Conservation (phyloP, 2,329 filamentous ascomycete species). For the Colletotrichum filicis region DNA sequence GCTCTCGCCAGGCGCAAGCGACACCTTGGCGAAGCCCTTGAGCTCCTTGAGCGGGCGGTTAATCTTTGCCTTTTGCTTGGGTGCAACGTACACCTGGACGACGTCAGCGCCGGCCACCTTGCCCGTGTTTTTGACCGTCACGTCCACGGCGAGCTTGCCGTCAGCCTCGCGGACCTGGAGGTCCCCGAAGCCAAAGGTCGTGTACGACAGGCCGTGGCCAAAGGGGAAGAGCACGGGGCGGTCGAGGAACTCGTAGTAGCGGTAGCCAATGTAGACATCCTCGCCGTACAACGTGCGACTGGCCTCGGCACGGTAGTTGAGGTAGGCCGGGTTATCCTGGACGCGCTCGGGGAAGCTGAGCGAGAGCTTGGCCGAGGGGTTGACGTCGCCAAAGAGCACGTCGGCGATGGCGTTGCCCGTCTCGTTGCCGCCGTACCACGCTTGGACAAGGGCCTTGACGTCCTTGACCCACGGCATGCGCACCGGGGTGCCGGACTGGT, state of each 20-base stretch:
- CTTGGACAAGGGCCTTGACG: slow-evolving; percentile 70
- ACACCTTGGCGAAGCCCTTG: slow-evolving; percentile 69
- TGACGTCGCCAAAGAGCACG: slow-evolving; percentile 74
- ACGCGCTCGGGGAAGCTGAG: slow-evolving; percentile 73
- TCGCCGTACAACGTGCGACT: slow-evolving; percentile 76
- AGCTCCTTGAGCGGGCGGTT: slow-evolving; percentile 64
- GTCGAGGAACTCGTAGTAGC: slow-evolving; percentile 74
- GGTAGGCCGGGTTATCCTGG: slow-evolving; percentile 76
- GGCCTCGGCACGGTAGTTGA: slow-evolving; percentile 74
- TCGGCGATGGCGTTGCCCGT: slow-evolving; percentile 79
- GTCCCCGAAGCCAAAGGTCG: slow-evolving; percentile 65
- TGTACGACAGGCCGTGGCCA: slow-evolving; percentile 79
- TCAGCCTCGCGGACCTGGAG: slow-evolving; percentile 53
- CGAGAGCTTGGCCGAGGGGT: slow-evolving; percentile 79
- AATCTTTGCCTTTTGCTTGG: slow-evolving; percentile 60
- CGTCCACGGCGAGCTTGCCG: slow-evolving; percentile 55
- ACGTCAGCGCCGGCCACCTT: slow-evolving; percentile 56
- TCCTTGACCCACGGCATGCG: slow-evolving; percentile 70
- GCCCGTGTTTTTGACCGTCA: slow-evolving; percentile 68
- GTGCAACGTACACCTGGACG: slow-evolving; percentile 59
- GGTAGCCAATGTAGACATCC: slow-evolving; percentile 78
- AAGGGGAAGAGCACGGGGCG: slow-evolving; percentile 73
- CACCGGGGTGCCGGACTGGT: slow-evolving; percentile 78
- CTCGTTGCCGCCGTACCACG: slow-evolving; percentile 85
- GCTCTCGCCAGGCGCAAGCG: slow-evolving; percentile 67